These are phyloP conservation scores for Neurospora sp. DNA, from an alignment of 495 filamentous ascomycete genomes.

Conservation along the genomic window DNA sequence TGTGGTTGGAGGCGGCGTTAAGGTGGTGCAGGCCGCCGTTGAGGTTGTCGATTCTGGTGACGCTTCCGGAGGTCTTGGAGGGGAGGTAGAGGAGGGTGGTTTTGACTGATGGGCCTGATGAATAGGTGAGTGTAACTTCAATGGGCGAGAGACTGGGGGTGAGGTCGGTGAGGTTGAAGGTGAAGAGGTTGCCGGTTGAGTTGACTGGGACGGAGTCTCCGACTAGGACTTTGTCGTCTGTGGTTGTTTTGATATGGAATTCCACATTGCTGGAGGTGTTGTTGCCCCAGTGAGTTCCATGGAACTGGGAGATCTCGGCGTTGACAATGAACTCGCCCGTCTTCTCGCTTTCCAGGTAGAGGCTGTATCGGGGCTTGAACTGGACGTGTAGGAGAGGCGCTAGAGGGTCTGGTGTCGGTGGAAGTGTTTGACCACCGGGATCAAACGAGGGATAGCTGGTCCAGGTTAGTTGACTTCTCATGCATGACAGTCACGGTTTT, in stretches of 20 bases:
- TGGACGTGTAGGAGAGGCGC: slow-evolving; percentile 43
- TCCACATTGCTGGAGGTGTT: slow-evolving; percentile 21
- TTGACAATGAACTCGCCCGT: slow-evolving; percentile 50
- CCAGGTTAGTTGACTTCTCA: background rate
- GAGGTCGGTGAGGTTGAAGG: slow-evolving; percentile 38
- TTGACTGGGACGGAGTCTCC: slow-evolving; percentile 32
- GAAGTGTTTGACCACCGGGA: slow-evolving; percentile 47
- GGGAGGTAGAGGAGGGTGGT: slow-evolving; percentile 48
- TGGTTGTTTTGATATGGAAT: slow-evolving; percentile 26
- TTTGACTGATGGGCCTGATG: slow-evolving; percentile 9
- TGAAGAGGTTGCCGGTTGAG: slow-evolving; percentile 34
- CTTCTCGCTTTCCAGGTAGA: slow-evolving; percentile 48
- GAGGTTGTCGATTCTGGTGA: slow-evolving; percentile 52
- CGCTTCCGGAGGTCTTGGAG: slow-evolving; percentile 45
- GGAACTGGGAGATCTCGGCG: slow-evolving; percentile 42
- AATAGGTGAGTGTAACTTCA: slow-evolving; percentile 24
- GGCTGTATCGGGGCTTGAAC: slow-evolving; percentile 47
- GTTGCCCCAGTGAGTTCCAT: slow-evolving; percentile 32
- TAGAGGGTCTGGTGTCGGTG: slow-evolving; percentile 31
- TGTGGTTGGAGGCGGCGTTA: slow-evolving; percentile 21
- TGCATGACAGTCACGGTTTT: background rate
- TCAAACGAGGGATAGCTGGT: slow-evolving; percentile 44
- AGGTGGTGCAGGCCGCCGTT: slow-evolving; percentile 43
- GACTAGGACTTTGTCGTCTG: slow-evolving; percentile 25
- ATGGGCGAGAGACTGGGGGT: slow-evolving; percentile 38